phyloP scores from a whole-genome alignment of 140 eudicot species.

The Ambrosia hybrid region DNA sequence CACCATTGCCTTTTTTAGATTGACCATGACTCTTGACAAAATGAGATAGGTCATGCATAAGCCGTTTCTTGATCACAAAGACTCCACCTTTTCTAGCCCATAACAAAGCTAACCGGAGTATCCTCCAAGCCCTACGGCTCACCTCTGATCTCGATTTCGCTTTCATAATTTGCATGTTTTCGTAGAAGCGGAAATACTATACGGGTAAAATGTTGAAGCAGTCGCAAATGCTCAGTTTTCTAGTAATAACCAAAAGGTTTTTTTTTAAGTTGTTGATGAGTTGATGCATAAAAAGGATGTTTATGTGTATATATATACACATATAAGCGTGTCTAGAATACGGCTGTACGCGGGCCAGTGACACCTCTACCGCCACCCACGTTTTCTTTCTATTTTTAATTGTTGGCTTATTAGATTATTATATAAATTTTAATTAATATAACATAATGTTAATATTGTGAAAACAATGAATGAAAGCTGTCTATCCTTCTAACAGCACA shows the following conservation, averaged over 20 bases:
- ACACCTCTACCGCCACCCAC: not conserved
- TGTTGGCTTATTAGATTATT: not conserved
- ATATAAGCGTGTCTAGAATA: conserved; percentile 11
- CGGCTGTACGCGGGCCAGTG: conserved; percentile 36
- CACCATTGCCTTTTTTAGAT: conserved; percentile 23
- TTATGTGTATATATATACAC: not conserved
- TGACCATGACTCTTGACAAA: conserved; percentile 8
- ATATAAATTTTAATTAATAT: not conserved
- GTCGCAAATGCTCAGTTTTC: too few relatives aligned
- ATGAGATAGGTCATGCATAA: conserved; percentile 22
- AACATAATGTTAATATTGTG: conserved; percentile 18
- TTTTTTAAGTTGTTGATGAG: not conserved
- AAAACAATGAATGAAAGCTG: conserved; percentile 20
- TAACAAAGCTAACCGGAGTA: conserved; percentile 56
- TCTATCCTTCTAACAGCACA: conserved; percentile 23
- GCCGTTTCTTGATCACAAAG: conserved; percentile 38
- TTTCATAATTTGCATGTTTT: not conserved
- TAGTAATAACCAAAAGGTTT: not conserved
- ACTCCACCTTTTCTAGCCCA: conserved; percentile 85
- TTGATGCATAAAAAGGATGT: not conserved
- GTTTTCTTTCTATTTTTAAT: not conserved
- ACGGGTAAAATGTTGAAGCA: too few relatives aligned
- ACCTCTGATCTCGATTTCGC: conserved; percentile 22
- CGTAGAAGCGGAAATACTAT: not conserved
- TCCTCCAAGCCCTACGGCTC: conserved; percentile 63